Evolutionary conservation across 2,329 filamentous ascomycete genomes (phyloP).

Genomic region (Pyrenophora seminiperda): DNA sequence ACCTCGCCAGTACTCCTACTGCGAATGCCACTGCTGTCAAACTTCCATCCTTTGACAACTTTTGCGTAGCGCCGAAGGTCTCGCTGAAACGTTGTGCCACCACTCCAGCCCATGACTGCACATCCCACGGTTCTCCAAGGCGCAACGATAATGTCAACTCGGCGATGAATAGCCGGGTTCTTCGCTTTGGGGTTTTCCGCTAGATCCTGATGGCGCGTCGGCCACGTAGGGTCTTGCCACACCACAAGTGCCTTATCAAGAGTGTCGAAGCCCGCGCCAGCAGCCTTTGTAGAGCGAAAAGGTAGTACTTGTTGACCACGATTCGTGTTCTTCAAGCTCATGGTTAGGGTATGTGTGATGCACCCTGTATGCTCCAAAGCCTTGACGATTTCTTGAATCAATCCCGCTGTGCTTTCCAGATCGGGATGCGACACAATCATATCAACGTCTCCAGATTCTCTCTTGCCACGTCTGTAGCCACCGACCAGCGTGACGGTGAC

Average conservation of each 20-base stretch:
- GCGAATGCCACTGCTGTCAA: conserved; percentile 86
- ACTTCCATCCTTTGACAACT: conserved; percentile 74
- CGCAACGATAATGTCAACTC: conserved; percentile 89
- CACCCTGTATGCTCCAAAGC: conserved; percentile 70
- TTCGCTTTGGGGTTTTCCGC: conserved; percentile 50
- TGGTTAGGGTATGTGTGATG: conserved; percentile 80
- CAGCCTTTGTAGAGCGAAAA: conserved; percentile 52
- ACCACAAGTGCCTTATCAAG: conserved; percentile 92
- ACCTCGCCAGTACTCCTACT: conserved; percentile 71
- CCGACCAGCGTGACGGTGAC: conserved; percentile 72
- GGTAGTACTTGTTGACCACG: conserved; percentile 71
- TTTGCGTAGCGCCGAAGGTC: conserved; percentile 84
- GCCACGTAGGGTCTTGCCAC: conserved; percentile 73
- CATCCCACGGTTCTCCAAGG: conserved; percentile 90
- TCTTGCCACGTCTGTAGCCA: conserved; percentile 80
- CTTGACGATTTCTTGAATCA: conserved; percentile 73
- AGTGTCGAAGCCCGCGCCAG: conserved; percentile 74
- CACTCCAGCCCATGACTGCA: conserved; percentile 85
- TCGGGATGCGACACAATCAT: conserved; percentile 81
- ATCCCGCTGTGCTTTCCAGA: conserved; percentile 67
- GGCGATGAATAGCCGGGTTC: conserved; percentile 76
- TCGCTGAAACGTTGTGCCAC: conserved; percentile 86
- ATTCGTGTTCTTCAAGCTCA: conserved; percentile 72
- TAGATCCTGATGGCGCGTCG: conserved; percentile 46
- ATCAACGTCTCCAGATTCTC: conserved; percentile 79